Evolutionary conservation across 257 asterid species (phyloP), one percentile per base, ranked within the genome.

Genomic region (Solanum piurae): DNA sequence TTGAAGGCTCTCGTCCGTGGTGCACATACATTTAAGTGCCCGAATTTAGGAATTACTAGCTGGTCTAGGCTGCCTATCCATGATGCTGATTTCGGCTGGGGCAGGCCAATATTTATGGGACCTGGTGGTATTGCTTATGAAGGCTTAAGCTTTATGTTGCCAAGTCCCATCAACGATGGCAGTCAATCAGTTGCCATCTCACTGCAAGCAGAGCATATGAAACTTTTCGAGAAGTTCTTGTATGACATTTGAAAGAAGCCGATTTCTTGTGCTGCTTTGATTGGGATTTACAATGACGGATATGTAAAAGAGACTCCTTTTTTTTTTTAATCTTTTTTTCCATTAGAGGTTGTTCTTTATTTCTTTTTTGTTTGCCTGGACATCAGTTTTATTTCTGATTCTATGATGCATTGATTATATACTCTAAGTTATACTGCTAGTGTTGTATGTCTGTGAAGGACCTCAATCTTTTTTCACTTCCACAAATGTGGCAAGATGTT

Each of bases 41-140:
- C 99, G 6, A 96, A 96, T 87, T 94, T 96, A 6, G 99, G 99
- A 89, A 96, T 96, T 23, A 96, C 98, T 7, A 96, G 98, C 20
- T 96, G 99, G 99, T 96, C 90, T 25, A 89, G 99, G 91, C 90
- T 96, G 38, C 98, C 98, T 1, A 96, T 96, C 66, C 96, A 96
- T 36, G 99, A 96, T 49, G 98, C 98, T 0, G 98, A 96, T 89
- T 96, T 96, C 7, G 98, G 99, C 0, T 96, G 97, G 97, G 99
- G 99, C 0, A 76, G 95, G 85, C 99, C 99, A 2, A 93, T 96
- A 10, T 96, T 95, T 74, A 94, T 96, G 99, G 98, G 99, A 16
- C 98, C 99, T 4, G 99, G 99, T 0, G 98, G 98, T 55, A 95
- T 95, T 13, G 98, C 99, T 0, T 96, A 89, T 20, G 99, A 96